Percentiles rank a stretch among this genome's conserved stretches.
Conservation (phyloP, 2,329 filamentous ascomycete species). For the Sphaceloma murrayae region DNA sequence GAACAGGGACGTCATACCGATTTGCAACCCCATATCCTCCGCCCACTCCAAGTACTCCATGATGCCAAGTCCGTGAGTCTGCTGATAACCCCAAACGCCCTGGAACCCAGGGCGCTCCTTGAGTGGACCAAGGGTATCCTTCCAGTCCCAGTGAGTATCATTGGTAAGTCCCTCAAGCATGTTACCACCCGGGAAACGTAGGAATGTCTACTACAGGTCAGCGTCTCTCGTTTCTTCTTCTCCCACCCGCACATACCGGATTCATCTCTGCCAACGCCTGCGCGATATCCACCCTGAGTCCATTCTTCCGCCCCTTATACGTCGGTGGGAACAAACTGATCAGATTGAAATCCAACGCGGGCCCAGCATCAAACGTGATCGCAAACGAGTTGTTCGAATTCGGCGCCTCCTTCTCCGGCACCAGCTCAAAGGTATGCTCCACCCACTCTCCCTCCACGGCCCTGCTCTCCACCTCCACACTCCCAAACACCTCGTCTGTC, state of each 20-base stretch:
- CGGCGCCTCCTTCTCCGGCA: constrained; percentile 24
- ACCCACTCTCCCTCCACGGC: constrained; percentile 18
- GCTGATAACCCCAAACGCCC: constrained; percentile 50
- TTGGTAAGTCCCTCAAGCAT: constrained; percentile 41
- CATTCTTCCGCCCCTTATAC: constrained; percentile 49
- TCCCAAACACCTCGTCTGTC: constrained; percentile 19
- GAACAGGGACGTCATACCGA: neutral
- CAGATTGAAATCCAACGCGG: constrained; percentile 47
- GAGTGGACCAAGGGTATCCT: constrained; percentile 46
- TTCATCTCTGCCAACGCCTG: constrained; percentile 45
- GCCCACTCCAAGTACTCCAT: constrained; percentile 44
- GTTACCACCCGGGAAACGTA: constrained; percentile 55
- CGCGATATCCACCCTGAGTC: constrained; percentile 47
- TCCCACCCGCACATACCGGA: constrained; percentile 20
- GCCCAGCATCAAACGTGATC: constrained; percentile 43
- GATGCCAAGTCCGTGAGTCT: constrained; percentile 53
- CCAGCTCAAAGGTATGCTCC: constrained; percentile 25
- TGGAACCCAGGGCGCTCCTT: constrained; percentile 44
- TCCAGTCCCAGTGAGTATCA: constrained; percentile 40
- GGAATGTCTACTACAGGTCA: constrained; percentile 33
- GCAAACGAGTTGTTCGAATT: constrained; percentile 37
- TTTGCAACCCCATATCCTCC: constrained; percentile 5
- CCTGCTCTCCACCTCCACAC: constrained; percentile 12
- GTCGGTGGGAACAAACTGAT: constrained; percentile 53
- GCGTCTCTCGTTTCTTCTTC: neutral